Evolutionary conservation across 2,329 filamentous ascomycete species (phyloP), one percentile per base, ranked within the genome.

Genomic region (Talaromyces sp.): DNA sequence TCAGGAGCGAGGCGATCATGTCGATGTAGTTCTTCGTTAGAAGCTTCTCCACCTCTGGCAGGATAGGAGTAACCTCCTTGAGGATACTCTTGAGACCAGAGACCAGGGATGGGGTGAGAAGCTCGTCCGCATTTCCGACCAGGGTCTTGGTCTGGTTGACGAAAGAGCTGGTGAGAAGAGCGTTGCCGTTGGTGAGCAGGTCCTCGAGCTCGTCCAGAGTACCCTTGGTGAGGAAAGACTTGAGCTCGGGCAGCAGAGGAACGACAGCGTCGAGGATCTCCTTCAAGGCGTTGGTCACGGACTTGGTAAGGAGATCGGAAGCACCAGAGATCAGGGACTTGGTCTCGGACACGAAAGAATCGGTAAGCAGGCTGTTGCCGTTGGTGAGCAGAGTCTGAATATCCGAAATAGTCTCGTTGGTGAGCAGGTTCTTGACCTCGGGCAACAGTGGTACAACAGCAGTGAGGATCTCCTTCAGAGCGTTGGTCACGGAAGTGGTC

Each of bases 381-480:
- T 56, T 49, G 24, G 42, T 42, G 20, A 57, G 54, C 13, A 57
- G 27, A 51, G 37, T 48, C 17, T 35, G 9, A 37, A 57, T 51
- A 24, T 49, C 45, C 30, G 35, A 30, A 20, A 49, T 39, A 14
- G 49, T 52, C 9, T 24, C 7, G 3, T 41, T 47, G 43, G 49
- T 52, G 24, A 52, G 41, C 52, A 57, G n/a, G 19, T 27, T 32
- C 46, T 62, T 55, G 30, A 65, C 43, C 42, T 63, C 41, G 1
- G 62, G 62, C 11, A 64, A 39, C 10, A 65, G 39, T 40, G 55
- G 48, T 11, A 56, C 43, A 3, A 61, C 16, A 13, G 57, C 47
- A 20, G 33, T 47, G 13, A 65, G 56, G 6, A 65, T 52, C 1
- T 24, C 55, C 56, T 70, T 67, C 41, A 65, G 57, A 4, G 51